Evolutionary conservation across 129 eudicot genomes (phyloP).

Genomic region (Centaurea solstitialis): DNA sequence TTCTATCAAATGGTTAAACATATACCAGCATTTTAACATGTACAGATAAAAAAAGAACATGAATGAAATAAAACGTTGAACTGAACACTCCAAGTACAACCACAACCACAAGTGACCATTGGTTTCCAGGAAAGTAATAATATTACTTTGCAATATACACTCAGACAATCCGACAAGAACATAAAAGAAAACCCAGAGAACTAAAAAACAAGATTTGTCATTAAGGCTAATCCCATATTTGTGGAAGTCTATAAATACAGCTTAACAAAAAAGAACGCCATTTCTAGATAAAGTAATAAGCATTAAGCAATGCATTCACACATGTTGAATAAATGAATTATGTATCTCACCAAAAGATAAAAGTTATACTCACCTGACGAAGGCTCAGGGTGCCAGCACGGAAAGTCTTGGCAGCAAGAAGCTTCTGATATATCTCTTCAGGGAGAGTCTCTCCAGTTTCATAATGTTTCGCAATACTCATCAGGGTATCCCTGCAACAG

Average conservation of each 20-base stretch:
- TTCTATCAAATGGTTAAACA: background rate
- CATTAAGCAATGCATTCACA: background rate
- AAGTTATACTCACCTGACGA: constrained; percentile 68
- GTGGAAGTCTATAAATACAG: background rate
- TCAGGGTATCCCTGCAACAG: constrained; percentile 78
- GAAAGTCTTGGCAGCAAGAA: constrained; percentile 91
- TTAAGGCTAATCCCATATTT: background rate
- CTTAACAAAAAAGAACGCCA: background rate
- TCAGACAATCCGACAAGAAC: background rate
- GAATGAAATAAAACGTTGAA: background rate
- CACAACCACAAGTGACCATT: background rate
- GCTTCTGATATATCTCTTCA: constrained; percentile 81
- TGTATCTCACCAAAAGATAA: background rate
- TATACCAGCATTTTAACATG: background rate
- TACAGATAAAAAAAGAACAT: background rate
- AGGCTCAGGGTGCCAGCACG: constrained; percentile 92
- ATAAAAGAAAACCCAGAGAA: background rate
- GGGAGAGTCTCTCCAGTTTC: constrained; percentile 91
- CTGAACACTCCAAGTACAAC: background rate
- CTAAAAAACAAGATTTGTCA: background rate
- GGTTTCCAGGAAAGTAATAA: background rate
- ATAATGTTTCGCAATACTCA: constrained; percentile 93
- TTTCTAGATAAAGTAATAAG: constrained; percentile 7
- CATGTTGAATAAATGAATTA: background rate
- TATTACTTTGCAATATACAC: background rate